A percentile compares a stretch with the other conserved stretches of the same genome.
These are phyloP conservation scores for Aspergillus tamarii DNA, from an alignment of 2,329 filamentous ascomycete genomes.

Conservation along the genomic window DNA sequence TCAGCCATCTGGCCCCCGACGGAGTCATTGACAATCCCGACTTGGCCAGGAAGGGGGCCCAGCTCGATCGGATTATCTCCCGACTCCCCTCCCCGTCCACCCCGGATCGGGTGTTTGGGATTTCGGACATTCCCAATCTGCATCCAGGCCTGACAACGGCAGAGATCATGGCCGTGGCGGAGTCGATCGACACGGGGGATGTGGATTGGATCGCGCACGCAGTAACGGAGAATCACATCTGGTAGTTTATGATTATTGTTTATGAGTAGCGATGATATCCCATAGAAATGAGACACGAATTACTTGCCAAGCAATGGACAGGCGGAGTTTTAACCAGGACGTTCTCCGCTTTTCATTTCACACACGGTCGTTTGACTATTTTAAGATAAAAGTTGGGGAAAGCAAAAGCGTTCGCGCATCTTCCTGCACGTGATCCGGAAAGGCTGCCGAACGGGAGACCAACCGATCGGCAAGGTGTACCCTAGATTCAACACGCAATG, in stretches of 20 bases:
- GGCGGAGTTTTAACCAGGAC: no score
- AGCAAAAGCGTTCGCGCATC: no score
- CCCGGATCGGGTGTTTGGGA: slow-evolving; percentile 5
- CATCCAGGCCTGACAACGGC: slow-evolving; percentile 48
- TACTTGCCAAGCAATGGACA: background rate
- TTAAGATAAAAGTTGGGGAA: no score
- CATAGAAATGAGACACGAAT: background rate
- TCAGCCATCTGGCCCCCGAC: slow-evolving; percentile 27
- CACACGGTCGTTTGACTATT: no score
- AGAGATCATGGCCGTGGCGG: slow-evolving; percentile 53
- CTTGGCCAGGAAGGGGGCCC: background rate
- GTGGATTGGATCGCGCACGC: slow-evolving; percentile 54
- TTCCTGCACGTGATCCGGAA: background rate
- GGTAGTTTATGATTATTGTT: slow-evolving; percentile 27
- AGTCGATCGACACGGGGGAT: slow-evolving; percentile 51
- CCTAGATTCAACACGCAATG: background rate
- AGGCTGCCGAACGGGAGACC: background rate
- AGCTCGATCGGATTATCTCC: background rate
- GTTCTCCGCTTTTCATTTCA: no score
- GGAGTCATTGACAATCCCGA: background rate
- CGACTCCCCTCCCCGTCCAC: slow-evolving; percentile 8
- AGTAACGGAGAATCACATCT: slow-evolving; percentile 50
- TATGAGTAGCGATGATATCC: background rate
- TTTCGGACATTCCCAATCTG: slow-evolving; percentile 19
- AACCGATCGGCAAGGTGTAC: background rate